Evolutionary conservation across 805 yeast genomes (phyloP).

Genomic region (Metahyphopichia silvanorum): DNA sequence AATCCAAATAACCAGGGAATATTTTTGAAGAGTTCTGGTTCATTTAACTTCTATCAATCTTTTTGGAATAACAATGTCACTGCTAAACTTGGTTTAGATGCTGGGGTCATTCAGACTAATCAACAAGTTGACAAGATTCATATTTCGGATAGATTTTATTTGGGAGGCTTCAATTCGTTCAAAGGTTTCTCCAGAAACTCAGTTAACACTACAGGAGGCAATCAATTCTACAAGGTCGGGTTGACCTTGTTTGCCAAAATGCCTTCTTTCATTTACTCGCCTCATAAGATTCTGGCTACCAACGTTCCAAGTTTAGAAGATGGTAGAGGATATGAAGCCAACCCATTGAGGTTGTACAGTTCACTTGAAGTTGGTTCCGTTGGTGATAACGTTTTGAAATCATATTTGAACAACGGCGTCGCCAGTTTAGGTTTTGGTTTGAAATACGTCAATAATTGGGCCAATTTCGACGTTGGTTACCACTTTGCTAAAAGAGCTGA

Average conservation of each 20-base stretch:
- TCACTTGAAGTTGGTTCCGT: slow-evolving; percentile 68
- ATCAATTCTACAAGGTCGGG: slow-evolving; percentile 55
- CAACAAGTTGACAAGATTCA: slow-evolving; percentile 38
- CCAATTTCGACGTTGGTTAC: slow-evolving; percentile 40
- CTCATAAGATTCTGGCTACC: slow-evolving; percentile 9
- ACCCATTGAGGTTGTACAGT: slow-evolving; percentile 50
- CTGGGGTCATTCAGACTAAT: slow-evolving; percentile 55
- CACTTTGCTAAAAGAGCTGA: slow-evolving; percentile 24
- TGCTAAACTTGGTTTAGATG: slow-evolving; percentile 43
- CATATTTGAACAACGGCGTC: slow-evolving; percentile 13
- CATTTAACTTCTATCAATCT: slow-evolving; percentile 35
- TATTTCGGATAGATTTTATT: slow-evolving; percentile 73
- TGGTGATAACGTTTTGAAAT: slow-evolving; percentile 22
- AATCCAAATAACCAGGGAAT: slow-evolving; percentile 13
- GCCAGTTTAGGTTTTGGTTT: slow-evolving; percentile 34
- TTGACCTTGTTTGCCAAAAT: slow-evolving; percentile 55
- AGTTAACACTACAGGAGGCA: slow-evolving; percentile 75
- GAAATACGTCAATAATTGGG: slow-evolving; percentile 37
- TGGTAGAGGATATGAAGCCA: slow-evolving; percentile 15
- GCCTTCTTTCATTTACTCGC: slow-evolving; percentile 41
- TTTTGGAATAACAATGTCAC: slow-evolving; percentile 45
- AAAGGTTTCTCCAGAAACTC: slow-evolving; percentile 68
- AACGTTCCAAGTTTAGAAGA: slow-evolving; percentile 6
- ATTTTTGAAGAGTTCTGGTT: slow-evolving; percentile 35
- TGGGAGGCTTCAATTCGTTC: slow-evolving; percentile 77